A percentile compares a stretch with the other conserved stretches of the same genome.
Evolutionary conservation across 352 stramenopile species (phyloP).

Genomic region (Aphanomyces euteiches): DNA sequence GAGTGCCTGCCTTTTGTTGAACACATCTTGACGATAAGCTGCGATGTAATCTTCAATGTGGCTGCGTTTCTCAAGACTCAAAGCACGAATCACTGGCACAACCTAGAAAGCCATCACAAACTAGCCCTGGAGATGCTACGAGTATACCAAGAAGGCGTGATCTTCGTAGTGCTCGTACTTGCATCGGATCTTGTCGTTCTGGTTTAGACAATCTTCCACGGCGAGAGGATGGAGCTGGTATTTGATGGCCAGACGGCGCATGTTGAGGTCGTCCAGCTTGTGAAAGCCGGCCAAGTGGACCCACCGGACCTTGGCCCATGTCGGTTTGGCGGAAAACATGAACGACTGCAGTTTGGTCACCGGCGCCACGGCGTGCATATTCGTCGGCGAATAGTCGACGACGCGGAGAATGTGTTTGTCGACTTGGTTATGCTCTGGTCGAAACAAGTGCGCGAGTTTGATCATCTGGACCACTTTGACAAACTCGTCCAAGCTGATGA

Average conservation of each 20-base stretch:
- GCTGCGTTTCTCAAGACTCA: neutral
- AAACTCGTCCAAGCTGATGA: constrained; percentile 84
- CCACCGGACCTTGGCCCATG: constrained; percentile 75
- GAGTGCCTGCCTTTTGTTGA: neutral
- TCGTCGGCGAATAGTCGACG: constrained; percentile 75
- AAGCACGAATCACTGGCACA: neutral
- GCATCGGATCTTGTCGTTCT: constrained; percentile 58
- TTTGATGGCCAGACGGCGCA: constrained; percentile 68
- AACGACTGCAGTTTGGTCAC: constrained; percentile 73
- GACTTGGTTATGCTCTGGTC: constrained; percentile 41
- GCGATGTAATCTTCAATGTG: neutral
- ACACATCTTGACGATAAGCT: neutral
- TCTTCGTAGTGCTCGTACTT: constrained; percentile 88
- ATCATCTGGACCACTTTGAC: constrained; percentile 82
- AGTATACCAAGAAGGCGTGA: constrained; percentile 51
- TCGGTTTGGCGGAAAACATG: constrained; percentile 74
- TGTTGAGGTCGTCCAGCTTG: constrained; percentile 51
- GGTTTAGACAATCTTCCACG: constrained; percentile 75
- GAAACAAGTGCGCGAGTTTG: constrained; percentile 84
- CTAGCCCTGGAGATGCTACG: neutral
- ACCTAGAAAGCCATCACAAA: neutral
- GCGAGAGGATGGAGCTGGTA: constrained; percentile 81
- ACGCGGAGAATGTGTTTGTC: constrained; percentile 43
- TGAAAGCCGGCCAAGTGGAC: constrained; percentile 60
- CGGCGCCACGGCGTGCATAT: constrained; percentile 66